These are phyloP conservation scores for Scutellaria minor DNA, from an alignment of 257 asterid species.

Conservation along the genomic window DNA sequence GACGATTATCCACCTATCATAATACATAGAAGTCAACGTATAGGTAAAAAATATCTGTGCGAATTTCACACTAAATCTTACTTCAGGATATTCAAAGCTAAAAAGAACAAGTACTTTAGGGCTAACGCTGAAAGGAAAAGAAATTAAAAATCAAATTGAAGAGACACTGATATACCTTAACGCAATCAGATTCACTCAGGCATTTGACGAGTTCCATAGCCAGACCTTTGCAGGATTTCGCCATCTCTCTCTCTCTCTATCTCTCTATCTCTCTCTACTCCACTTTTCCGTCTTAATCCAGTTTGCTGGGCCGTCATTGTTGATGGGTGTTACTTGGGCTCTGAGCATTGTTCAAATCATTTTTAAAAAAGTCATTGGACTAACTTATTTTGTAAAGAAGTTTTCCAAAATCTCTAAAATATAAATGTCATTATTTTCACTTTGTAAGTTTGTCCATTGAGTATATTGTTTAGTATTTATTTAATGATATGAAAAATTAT, in stretches of 20 bases:
- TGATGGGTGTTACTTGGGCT: no score
- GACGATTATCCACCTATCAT: slow-evolving; percentile 71
- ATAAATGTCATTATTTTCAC: no score
- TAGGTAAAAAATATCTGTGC: neutral
- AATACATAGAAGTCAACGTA: neutral
- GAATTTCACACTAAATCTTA: neutral
- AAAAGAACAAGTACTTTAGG: neutral
- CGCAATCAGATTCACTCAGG: slow-evolving; percentile 90
- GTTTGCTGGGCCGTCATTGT: no score
- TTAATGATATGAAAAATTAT: no score
- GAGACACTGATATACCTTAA: slow-evolving; percentile 54
- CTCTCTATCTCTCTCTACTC: neutral
- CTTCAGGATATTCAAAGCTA: neutral
- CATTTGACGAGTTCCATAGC: slow-evolving; percentile 91
- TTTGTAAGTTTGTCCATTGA: no score
- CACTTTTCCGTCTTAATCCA: no score
- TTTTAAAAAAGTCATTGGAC: no score
- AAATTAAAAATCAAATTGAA: neutral
- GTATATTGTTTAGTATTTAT: no score
- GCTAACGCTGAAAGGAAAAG: neutral
- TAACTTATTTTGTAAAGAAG: no score
- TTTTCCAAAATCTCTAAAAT: no score
- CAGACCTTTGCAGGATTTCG: slow-evolving; percentile 94
- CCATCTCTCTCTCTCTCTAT: slow-evolving; percentile 43
- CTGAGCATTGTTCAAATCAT: no score